Evolutionary conservation across 108 stramenopile genomes (phyloP).

Genomic region (Fistulifera solaris): DNA sequence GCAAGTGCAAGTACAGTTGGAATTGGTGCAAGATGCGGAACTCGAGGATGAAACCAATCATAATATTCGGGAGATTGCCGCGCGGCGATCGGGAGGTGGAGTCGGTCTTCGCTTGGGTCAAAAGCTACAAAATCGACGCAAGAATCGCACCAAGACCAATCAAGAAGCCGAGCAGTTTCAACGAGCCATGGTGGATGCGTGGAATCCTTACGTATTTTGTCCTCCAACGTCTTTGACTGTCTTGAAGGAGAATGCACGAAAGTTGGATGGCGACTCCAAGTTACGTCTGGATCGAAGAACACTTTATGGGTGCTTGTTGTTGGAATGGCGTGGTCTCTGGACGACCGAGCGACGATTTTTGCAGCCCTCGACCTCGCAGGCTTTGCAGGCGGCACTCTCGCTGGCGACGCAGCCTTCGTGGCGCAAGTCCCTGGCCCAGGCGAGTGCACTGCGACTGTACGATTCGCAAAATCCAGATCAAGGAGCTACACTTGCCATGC

Average conservation of each 20-base stretch:
- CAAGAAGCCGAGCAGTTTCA: constrained; percentile 9
- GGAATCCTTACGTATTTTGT: constrained; percentile 49
- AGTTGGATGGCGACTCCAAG: constrained; percentile 46
- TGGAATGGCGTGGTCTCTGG: constrained; percentile 38
- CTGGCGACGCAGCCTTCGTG: constrained; percentile 74
- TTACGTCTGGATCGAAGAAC: constrained; percentile 67
- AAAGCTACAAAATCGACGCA: constrained; percentile 15
- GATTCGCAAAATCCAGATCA: constrained; percentile 11
- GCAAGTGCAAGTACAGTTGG: constrained; percentile 29
- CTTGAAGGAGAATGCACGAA: constrained; percentile 19
- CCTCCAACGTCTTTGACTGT: constrained; percentile 38
- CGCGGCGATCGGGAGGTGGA: constrained; percentile 17
- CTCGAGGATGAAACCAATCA: constrained; percentile 20
- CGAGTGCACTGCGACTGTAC: constrained; percentile 31
- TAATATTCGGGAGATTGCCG: constrained; percentile 12
- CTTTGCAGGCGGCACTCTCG: constrained; percentile 61
- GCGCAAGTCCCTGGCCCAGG: constrained; percentile 38
- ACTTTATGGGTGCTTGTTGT: constrained; percentile 55
- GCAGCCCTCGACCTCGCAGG: constrained; percentile 30
- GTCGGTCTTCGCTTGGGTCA: constrained; percentile 34
- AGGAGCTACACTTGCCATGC: constrained; percentile 64
- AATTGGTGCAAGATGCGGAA: constrained; percentile 28
- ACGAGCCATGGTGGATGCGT: constrained; percentile 38
- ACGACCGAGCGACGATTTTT: constrained; percentile 47
- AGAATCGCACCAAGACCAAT: constrained; percentile 8